Percentiles rank a stretch among this genome's conserved stretches.
These are phyloP conservation scores for Suillus fuscotomentosus DNA, from an alignment of 768 basidiomycete genomes.

Conservation along the genomic window DNA sequence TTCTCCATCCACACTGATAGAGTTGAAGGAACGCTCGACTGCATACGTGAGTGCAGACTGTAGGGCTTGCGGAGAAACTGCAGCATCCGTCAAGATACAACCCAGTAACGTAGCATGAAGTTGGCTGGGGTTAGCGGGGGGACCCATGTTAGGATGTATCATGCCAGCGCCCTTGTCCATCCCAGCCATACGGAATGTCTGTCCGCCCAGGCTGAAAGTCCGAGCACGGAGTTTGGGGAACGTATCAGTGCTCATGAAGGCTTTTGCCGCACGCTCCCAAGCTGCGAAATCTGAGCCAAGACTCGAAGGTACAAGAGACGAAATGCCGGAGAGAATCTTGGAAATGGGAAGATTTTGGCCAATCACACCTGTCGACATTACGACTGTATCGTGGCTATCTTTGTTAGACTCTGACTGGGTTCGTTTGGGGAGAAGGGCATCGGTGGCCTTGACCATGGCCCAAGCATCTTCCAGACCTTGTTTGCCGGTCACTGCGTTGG, in stretches of 20 bases:
- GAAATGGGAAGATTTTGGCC: constrained; percentile 91
- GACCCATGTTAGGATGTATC: constrained; percentile 94
- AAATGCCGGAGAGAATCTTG: constrained; percentile 74
- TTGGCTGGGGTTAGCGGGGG: constrained; percentile 37
- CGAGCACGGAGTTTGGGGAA: constrained; percentile 93
- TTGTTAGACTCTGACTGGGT: neutral
- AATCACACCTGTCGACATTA: constrained; percentile 99
- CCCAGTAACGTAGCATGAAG: constrained; percentile 95
- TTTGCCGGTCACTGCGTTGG: constrained; percentile 95
- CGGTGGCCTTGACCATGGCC: constrained; percentile 81
- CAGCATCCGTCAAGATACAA: constrained; percentile 89
- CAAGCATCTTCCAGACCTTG: constrained; percentile 90
- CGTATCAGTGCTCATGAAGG: constrained; percentile 99
- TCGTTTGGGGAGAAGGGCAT: constrained; percentile 48
- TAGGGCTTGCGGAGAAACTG: constrained; percentile 74
- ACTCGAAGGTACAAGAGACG: constrained; percentile 35
- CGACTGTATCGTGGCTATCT: constrained; percentile 60
- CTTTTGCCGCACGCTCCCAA: constrained; percentile 84
- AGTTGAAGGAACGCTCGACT: constrained; percentile 93
- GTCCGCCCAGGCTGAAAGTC: constrained; percentile 67
- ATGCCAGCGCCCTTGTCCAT: constrained; percentile 99
- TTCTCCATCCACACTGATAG: constrained; percentile 95
- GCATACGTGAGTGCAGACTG: constrained; percentile 89
- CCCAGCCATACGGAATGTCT: constrained; percentile 80
- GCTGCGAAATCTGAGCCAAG: constrained; percentile 64